Conservation (phyloP, 345 rosid genomes). For the Boechera retrofracta region DNA sequence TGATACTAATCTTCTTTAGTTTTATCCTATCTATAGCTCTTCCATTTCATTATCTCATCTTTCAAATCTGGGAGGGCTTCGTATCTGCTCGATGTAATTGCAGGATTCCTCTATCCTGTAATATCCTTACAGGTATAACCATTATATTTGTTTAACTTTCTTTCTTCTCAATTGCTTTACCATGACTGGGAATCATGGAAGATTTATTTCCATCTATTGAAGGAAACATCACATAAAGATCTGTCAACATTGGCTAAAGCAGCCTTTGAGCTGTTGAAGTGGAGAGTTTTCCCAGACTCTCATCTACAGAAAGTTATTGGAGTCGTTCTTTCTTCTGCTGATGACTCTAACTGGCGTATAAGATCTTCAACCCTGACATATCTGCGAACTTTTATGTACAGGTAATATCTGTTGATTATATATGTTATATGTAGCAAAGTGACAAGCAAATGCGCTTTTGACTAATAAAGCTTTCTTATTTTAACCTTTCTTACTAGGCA, state of each 20-base stretch:
- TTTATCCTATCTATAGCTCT: conserved; percentile 56
- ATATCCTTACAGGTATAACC: conserved; percentile 84
- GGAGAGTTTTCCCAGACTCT: conserved; percentile 86
- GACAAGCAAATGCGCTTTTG: conserved; percentile 24
- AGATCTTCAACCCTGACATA: conserved; percentile 92
- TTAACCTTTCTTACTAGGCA: conserved; percentile 59
- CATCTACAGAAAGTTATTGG: conserved; percentile 77
- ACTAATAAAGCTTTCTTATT: conserved; percentile 2
- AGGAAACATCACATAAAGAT: conserved; percentile 99
- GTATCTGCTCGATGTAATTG: conserved; percentile 78
- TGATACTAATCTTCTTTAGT: conserved; percentile 19
- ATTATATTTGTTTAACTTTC: conserved; percentile 7
- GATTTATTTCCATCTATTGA: conserved; percentile 37
- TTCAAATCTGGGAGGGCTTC: conserved; percentile 97
- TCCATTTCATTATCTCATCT: conserved; percentile 84
- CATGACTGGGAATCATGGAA: conserved; percentile 34
- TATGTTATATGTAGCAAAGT: conserved; percentile 26
- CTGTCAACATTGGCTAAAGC: conserved; percentile 94
- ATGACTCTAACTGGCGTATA: conserved; percentile 93
- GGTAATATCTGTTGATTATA: conserved; percentile 53
- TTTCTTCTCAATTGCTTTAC: conserved; percentile 15
- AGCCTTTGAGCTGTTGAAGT: conserved; percentile 89
- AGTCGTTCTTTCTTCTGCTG: conserved; percentile 72
- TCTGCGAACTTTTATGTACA: conserved; percentile 93
- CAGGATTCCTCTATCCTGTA: conserved; percentile 79